phyloP scores from a whole-genome alignment of 2,329 filamentous ascomycete species.

The Chalaropsis thielavioides region DNA sequence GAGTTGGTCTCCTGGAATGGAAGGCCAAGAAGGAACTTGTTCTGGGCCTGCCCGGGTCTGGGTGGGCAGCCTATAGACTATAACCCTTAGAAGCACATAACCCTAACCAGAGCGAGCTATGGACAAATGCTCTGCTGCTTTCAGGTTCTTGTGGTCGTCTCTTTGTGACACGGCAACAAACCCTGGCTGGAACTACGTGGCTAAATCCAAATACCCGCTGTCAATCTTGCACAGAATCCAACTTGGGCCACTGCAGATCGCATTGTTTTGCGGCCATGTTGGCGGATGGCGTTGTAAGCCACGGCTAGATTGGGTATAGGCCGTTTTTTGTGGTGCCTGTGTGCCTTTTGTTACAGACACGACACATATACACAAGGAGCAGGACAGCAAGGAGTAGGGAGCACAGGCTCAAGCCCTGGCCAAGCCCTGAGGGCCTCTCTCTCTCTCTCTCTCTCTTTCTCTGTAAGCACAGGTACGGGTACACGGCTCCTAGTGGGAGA shows the following conservation, averaged over 20 bases:
- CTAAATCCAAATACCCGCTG: constrained; percentile 6
- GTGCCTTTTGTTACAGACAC: no score
- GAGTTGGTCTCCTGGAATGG: not conserved
- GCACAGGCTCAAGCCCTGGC: no score
- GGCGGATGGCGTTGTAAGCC: not conserved
- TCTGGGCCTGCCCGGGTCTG: no score
- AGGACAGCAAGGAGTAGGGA: no score
- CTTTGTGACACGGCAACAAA: not conserved
- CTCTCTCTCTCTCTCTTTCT: no score
- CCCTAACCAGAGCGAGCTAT: not conserved
- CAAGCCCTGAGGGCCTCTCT: no score
- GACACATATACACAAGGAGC: no score
- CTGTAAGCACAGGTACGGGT: not conserved
- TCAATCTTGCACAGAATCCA: not conserved
- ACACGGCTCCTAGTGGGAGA: not conserved
- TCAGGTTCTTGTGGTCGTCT: not conserved
- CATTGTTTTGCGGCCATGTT: not conserved
- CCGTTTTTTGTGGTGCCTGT: no score
- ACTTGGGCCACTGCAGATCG: constrained; percentile 2
- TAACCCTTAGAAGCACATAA: no score
- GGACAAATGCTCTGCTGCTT: no score
- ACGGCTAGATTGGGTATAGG: not conserved
- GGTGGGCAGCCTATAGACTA: not conserved
- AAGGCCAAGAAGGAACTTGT: not conserved
- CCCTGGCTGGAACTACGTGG: not conserved